A percentile compares a stretch with the other conserved stretches of the same genome.
These are phyloP conservation scores for Phytophthora ramorum DNA, from an alignment of 352 stramenopile genomes.

Conservation along the genomic window DNA sequence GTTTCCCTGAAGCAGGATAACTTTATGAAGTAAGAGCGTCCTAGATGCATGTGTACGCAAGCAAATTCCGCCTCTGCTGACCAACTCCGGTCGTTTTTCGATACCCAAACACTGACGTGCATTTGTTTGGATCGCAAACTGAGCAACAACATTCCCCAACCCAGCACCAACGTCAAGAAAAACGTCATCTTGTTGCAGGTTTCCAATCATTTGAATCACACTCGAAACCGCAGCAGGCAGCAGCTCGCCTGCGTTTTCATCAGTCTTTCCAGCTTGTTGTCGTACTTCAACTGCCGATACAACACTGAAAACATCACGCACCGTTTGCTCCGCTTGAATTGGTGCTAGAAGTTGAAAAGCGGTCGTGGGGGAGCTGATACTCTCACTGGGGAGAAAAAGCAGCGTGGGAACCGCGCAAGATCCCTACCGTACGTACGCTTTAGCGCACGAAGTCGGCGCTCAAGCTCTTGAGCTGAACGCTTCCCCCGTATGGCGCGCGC, in stretches of 20 bases:
- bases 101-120: slow-evolving; percentile 7
- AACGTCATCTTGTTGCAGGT: slow-evolving; percentile 4
- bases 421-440: slow-evolving; percentile 4
- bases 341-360: background rate
- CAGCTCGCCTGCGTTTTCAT: slow-evolving; percentile 16
- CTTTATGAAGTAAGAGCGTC: slow-evolving; percentile 10
- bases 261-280: slow-evolving; percentile 1
- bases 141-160: slow-evolving; percentile 6
- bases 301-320: slow-evolving; percentile 5
- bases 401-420: slow-evolving; percentile 1
- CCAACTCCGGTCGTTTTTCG: slow-evolving; percentile 6
- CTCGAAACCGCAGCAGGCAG: background rate
- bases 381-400: background rate
- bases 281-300: slow-evolving; percentile 10
- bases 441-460: background rate
- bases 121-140: slow-evolving; percentile 13
- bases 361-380: no score
- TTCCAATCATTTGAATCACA: slow-evolving; percentile 10
- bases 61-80: background rate
- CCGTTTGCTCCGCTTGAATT: slow-evolving; percentile 1
- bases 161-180: slow-evolving; percentile 9
- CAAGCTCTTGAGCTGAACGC: background rate
- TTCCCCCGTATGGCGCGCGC: slow-evolving; percentile 2
- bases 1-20: slow-evolving; percentile 4
- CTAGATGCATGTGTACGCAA: background rate